Evolutionary conservation across 768 basidiomycete genomes (phyloP), one percentile per base, ranked within the genome.

Genomic region (Gymnopilus dilepis): DNA sequence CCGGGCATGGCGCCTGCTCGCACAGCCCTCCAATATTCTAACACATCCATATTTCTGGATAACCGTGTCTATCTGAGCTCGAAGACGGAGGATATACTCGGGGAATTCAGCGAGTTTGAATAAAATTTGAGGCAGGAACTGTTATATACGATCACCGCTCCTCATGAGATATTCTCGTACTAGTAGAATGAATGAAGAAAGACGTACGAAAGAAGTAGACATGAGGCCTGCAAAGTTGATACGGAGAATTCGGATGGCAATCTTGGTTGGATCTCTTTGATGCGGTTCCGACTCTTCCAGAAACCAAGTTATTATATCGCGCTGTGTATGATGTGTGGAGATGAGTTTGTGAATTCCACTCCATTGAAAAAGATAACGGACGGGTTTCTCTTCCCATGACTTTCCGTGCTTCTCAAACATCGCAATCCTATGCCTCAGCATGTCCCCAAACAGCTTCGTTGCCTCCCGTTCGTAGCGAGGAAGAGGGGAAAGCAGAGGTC

Each of bases 231-330:
- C 52, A 34, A 54, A 54, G 28, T 54, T 54, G n/a, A 54, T 28
- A 19, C 52, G 52, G 6, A 54, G 52, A 28, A 54, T 19, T 5
- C 52, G 52, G 11, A 54, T 54, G 30, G 52, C 38, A 7, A 54
- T 34, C 6, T 31, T 34, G 6, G 33, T 40, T 15, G 52, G 21
- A 34, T 54, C 38, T 22, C 52, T 34, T 40, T 54, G 52, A 12
- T 54, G 31, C 11, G 52, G 52, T 34, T 54, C 52, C n/a, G 52
- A 34, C 13, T 54, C 30, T 34, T 54, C 52, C 22, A 54, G 33
- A 28, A 54, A 54, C 52, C 52, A 54, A 15, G 52, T 54, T 21
- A 54, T 54, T 34, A 54, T 54, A n/a, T 54, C 52, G 22, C 52
- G 33, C 52, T 54, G n/a, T 15, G 15, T 50, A 37, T 21, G 19